These are phyloP conservation scores for Golovinomyces cichoracearum DNA, from an alignment of 2,329 filamentous ascomycete genomes.

Conservation along the genomic window DNA sequence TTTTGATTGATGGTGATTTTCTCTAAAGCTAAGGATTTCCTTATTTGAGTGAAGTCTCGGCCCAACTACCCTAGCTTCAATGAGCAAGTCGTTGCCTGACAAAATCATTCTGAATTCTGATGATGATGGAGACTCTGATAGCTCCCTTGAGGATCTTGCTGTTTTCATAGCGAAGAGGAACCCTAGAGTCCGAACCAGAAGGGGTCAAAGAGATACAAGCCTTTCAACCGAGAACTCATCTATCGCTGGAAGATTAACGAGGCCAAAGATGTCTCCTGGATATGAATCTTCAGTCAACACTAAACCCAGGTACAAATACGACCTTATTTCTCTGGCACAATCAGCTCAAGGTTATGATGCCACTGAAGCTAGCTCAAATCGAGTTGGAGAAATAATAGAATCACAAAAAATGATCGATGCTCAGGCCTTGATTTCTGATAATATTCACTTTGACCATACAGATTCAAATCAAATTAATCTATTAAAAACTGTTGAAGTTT, in stretches of 20 bases:
- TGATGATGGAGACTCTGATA: conserved; percentile 27
- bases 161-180: conserved; percentile 10
- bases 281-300: conserved; percentile 23
- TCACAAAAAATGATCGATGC: conserved; percentile 9
- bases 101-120: conserved; percentile 41
- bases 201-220: background rate
- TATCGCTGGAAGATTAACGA: conserved; percentile 4
- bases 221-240: background rate
- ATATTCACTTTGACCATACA: background rate
- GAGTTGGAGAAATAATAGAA: conserved; percentile 13
- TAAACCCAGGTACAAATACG: conserved; percentile 32
- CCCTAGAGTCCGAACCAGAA: conserved; percentile 24
- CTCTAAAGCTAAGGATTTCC: no score
- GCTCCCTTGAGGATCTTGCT: conserved; percentile 4
- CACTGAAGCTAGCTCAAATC: conserved; percentile 27
- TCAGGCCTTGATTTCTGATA: conserved; percentile 3
- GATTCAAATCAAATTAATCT: conserved; percentile 2
- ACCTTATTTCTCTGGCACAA: conserved; percentile 33
- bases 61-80: background rate
- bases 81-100: background rate
- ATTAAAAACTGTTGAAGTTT: conserved; percentile 19
- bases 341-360: conserved; percentile 33
- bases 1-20: no score
- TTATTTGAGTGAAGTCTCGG: no score
- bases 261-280: conserved; percentile 2